Percentiles rank a stretch among this genome's conserved stretches.
These are phyloP conservation scores for Mycena citricolor DNA, from an alignment of 1,284 basidiomycete species.

Conservation along the genomic window DNA sequence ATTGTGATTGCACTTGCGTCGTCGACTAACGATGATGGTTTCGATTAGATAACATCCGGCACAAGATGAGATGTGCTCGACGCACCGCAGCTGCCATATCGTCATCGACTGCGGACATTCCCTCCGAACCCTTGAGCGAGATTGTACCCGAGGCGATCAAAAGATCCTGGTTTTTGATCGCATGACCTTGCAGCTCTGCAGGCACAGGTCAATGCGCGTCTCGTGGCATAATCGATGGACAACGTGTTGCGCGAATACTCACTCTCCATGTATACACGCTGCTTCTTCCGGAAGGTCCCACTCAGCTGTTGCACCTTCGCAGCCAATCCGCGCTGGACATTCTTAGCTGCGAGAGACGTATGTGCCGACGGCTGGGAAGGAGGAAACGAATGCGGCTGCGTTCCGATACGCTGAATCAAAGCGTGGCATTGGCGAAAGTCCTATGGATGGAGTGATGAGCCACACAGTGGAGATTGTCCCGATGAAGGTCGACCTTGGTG, in stretches of 20 bases:
- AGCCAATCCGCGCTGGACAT: conserved; percentile 95
- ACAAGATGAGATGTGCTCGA: too few species aligned
- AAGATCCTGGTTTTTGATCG: conserved; percentile 91
- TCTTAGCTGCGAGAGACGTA: conserved; percentile 78
- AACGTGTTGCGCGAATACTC: conserved; percentile 39
- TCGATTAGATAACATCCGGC: conserved; percentile 1
- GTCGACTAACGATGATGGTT: conserved; percentile 15
- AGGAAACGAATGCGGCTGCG: conserved; percentile 50
- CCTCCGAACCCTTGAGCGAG: conserved; percentile 77
- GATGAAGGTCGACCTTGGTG: conserved; percentile 60
- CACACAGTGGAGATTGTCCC: conserved; percentile 22
- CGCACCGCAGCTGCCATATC: conserved; percentile 75
- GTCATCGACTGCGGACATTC: conserved; percentile 79
- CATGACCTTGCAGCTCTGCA: conserved; percentile 88
- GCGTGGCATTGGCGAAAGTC: conserved; percentile 84
- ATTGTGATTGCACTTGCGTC: conserved; percentile 41
- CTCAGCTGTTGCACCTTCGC: conserved; percentile 93
- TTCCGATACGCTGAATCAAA: conserved; percentile 73
- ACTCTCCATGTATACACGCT: conserved; percentile 97
- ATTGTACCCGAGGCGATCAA: conserved; percentile 84
- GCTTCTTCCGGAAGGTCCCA: conserved; percentile 94
- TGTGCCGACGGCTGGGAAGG: conserved; percentile 46
- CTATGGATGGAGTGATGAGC: conserved; percentile 40
- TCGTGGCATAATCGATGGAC: conserved; percentile 13
- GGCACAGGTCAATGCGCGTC: conserved; percentile 10